Evolutionary conservation across 2,329 filamentous ascomycete genomes (phyloP).

Genomic region (Trichoderma sp.): DNA sequence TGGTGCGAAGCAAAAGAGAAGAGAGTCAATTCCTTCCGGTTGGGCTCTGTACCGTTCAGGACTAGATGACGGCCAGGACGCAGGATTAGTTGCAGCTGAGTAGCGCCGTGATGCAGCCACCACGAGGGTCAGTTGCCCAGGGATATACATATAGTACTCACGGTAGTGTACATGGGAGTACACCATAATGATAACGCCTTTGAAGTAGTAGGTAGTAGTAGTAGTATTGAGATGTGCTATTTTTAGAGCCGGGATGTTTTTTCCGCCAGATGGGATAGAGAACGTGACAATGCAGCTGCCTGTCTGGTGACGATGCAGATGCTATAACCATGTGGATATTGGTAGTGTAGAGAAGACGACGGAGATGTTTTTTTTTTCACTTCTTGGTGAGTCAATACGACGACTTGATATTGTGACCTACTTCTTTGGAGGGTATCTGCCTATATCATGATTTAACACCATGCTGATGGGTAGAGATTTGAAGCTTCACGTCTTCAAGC

Average conservation of each 20-base stretch:
- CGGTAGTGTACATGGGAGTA: too few species aligned
- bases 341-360: background rate
- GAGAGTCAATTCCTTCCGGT: background rate
- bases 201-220: too few species aligned
- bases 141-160: too few species aligned
- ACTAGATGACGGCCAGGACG: background rate
- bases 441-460: rapidly evolving
- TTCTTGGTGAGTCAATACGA: background rate
- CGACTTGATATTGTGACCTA: rapidly evolving
- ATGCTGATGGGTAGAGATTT: background rate
- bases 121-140: background rate
- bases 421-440: background rate
- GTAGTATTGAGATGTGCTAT: background rate
- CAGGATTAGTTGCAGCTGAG: background rate
- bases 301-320: background rate
- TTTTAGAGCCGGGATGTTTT: background rate
- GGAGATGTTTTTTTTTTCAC: background rate
- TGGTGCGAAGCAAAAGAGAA: background rate
- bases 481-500: background rate
- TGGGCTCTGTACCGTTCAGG: background rate
- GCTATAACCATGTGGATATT: background rate
- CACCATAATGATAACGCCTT: background rate
- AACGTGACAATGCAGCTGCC: background rate
- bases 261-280: background rate
- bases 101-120: background rate